Evolutionary conservation across 73 alveolate genomes (phyloP).

Genomic region (Tetrahymena elliotti): DNA sequence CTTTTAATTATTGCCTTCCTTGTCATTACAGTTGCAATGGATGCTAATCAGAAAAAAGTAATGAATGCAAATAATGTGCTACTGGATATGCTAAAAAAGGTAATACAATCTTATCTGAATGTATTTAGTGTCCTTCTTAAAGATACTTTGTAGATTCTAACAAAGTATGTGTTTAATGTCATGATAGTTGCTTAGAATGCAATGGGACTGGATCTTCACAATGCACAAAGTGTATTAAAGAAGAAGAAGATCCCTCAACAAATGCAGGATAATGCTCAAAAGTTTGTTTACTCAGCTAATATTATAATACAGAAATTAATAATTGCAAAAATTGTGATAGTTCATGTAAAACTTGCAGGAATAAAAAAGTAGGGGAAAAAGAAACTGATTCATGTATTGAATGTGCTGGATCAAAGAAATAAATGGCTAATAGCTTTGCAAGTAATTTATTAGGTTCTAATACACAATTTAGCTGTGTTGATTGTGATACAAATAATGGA

Average conservation of each 20-base stretch:
- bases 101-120: background rate
- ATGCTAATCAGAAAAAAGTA: background rate
- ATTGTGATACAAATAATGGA: background rate
- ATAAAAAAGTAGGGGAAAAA: background rate
- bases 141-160: background rate
- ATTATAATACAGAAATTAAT: background rate
- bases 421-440: too few relatives aligned
- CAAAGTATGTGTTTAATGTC: background rate
- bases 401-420: background rate
- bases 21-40: background rate
- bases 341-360: background rate
- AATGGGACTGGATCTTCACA: background rate
- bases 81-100: background rate
- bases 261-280: background rate
- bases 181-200: background rate
- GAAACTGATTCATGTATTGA: background rate
- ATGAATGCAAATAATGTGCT: background rate
- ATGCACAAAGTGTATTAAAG: background rate
- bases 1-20: background rate
- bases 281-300: background rate
- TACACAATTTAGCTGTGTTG: too few relatives aligned
- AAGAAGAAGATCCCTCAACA: background rate
- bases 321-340: background rate
- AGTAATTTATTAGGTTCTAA: too few relatives aligned
- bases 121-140: background rate